These are phyloP conservation scores for Talaromyces sp. DNA, from an alignment of 2,329 filamentous ascomycete genomes.

Conservation along the genomic window DNA sequence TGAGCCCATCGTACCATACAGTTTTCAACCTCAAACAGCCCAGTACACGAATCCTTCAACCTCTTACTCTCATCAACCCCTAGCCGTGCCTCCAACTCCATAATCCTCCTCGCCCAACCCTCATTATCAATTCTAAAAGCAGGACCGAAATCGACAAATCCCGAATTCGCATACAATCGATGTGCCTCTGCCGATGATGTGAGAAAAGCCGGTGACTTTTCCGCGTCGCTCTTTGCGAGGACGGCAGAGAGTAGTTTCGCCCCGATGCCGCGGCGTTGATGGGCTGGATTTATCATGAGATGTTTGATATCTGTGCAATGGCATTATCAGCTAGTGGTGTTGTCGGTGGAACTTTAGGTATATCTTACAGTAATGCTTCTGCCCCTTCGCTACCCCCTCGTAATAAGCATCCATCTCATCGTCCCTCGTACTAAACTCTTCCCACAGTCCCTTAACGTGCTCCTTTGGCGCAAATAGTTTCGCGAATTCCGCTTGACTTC, in stretches of 20 bases:
- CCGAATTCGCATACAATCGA: not conserved
- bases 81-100: not conserved
- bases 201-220: conserved; percentile 3
- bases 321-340: not conserved
- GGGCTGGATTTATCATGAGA: conserved; percentile 10
- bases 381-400: not conserved
- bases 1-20: not conserved
- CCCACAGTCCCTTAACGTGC: conserved; percentile 3
- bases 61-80: conserved; percentile 1
- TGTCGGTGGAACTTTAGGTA: not conserved
- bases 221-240: conserved; percentile 12
- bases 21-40: conserved; percentile 4
- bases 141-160: conserved; percentile 9
- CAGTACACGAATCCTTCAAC: not conserved
- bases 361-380: conserved; percentile 3
- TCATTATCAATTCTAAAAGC: conserved; percentile 14
- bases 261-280: conserved; percentile 16
- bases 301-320: conserved; percentile 5
- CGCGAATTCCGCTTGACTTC: not conserved
- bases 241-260: conserved; percentile 6
- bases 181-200: conserved; percentile 10
- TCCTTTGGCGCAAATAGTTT: conserved; percentile 1
- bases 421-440: conserved; percentile 6
- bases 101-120: conserved; percentile 5
- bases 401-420: conserved; percentile 17